Percentiles rank a stretch among this genome's conserved stretches.
These are phyloP conservation scores for Talaromyces rugulosus DNA, from an alignment of 2,329 filamentous ascomycete genomes.

Conservation along the genomic window DNA sequence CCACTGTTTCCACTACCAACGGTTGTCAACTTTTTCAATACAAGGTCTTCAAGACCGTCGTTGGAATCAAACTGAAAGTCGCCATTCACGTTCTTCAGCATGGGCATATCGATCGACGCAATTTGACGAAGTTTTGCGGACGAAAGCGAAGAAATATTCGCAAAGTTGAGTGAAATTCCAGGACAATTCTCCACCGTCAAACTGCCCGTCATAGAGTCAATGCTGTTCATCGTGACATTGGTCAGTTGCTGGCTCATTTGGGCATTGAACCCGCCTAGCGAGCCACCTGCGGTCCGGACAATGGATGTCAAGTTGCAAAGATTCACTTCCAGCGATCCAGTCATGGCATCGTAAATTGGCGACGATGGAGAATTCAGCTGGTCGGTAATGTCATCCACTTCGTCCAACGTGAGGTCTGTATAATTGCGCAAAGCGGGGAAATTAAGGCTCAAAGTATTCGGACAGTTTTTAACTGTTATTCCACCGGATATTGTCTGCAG, in stretches of 20 bases:
- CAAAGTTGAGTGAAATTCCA: background rate
- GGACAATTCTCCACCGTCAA: background rate
- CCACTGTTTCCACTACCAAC: background rate
- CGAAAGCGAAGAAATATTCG: background rate
- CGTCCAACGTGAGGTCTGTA: background rate
- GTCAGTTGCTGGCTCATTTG: background rate
- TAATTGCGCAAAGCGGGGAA: background rate
- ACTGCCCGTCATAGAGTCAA: background rate
- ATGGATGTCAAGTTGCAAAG: background rate
- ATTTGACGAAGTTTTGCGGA: background rate
- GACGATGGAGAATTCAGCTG: background rate
- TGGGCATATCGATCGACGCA: background rate
- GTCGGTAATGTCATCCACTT: background rate
- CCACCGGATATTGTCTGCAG: background rate
- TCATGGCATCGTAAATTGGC: background rate
- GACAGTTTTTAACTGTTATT: background rate
- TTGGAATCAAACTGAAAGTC: background rate
- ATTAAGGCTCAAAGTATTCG: background rate
- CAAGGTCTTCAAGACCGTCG: background rate
- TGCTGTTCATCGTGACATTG: background rate
- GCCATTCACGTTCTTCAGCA: background rate
- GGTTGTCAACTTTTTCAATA: background rate
- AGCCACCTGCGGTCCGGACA: background rate
- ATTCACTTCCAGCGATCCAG: background rate
- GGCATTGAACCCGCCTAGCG: background rate